Percentiles rank a stretch among this genome's conserved stretches.
Evolutionary conservation across 2,329 filamentous ascomycete species (phyloP).

Genomic region (Botrytis cinerea): DNA sequence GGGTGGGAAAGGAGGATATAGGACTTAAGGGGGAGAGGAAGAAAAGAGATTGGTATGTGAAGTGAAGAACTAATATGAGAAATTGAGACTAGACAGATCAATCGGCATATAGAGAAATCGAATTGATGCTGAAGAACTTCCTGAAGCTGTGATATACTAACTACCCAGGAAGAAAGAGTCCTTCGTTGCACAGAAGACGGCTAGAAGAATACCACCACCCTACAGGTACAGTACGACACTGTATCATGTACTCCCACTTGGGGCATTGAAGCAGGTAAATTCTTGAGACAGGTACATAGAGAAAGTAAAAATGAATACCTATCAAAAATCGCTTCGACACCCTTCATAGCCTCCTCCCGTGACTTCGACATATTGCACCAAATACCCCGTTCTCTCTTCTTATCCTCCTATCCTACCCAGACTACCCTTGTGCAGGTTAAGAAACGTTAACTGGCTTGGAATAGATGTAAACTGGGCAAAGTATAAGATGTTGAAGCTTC

Average conservation of each 20-base stretch:
- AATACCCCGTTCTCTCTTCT: constrained; percentile 1
- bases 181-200: background rate
- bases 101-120: fast-evolving
- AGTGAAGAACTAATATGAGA: background rate
- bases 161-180: background rate
- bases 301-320: constrained; percentile 27
- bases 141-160: background rate
- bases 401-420: background rate
- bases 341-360: constrained; percentile 34
- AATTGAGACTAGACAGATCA: fast-evolving
- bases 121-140: background rate
- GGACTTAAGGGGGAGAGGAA: background rate
- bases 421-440: too few relatives aligned
- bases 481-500: background rate
- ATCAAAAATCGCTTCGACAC: constrained; percentile 38
- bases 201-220: background rate
- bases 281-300: background rate
- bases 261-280: background rate
- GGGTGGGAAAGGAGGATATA: background rate
- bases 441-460: background rate
- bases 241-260: constrained; percentile 3
- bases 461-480: background rate
- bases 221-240: too few relatives aligned
- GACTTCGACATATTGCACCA: constrained; percentile 23
- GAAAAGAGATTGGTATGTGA: background rate